These are phyloP conservation scores for Solanum piurae DNA, from an alignment of 257 asterid genomes.

Conservation along the genomic window DNA sequence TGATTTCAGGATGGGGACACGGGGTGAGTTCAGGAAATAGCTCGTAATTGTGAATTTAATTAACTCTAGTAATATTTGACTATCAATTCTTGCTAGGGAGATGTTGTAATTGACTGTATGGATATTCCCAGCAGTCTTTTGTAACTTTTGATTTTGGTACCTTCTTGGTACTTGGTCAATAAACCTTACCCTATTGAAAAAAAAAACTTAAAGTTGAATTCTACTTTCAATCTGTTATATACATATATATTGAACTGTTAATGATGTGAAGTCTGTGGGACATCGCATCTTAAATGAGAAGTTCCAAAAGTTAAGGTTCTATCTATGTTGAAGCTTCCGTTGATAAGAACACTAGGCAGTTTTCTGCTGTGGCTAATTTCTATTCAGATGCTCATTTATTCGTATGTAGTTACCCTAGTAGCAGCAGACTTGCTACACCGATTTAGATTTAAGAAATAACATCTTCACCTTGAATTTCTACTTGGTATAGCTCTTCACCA, in stretches of 20 bases:
- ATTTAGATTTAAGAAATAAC: neutral
- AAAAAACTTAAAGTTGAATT: neutral
- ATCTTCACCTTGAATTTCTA: neutral
- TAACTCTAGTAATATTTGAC: neutral
- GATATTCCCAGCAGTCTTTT: neutral
- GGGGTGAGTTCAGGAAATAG: neutral
- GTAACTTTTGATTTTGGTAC: neutral
- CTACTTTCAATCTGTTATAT: neutral
- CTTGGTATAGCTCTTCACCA: neutral
- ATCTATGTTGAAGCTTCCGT: neutral
- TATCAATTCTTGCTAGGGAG: neutral
- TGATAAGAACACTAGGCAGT: neutral
- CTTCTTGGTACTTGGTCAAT: neutral
- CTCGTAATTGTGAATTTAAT: neutral
- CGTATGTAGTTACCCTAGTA: neutral
- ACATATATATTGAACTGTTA: neutral
- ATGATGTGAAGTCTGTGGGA: neutral
- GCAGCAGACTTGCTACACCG: neutral
- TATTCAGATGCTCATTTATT: neutral
- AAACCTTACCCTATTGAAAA: neutral
- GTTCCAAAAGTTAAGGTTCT: neutral
- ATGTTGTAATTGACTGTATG: neutral
- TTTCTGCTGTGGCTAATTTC: neutral
- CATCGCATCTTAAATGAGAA: neutral
- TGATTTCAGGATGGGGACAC: neutral